Evolutionary conservation across 2,329 filamentous ascomycete genomes (phyloP).

Genomic region (Aspergillus sp.): DNA sequence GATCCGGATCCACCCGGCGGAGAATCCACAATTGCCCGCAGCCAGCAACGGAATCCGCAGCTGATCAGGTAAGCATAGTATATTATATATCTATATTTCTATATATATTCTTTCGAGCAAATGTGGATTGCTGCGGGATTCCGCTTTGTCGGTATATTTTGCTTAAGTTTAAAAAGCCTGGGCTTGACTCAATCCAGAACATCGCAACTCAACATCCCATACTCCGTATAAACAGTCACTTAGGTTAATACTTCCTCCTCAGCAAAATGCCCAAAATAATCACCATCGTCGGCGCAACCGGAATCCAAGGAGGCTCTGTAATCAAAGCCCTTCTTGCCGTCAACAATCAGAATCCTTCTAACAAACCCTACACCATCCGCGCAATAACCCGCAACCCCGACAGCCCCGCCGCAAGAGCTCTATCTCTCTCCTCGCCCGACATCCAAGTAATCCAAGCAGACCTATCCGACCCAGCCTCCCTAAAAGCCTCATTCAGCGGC

Average conservation of each 20-base stretch:
- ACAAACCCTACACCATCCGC: not conserved
- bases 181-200: rapidly evolving
- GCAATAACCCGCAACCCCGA: constrained; percentile 1
- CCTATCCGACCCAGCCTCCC: not conserved
- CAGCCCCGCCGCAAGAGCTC: not conserved
- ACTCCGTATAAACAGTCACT: too few relatives aligned
- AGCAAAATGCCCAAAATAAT: not conserved
- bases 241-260: too few relatives aligned
- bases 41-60: not conserved
- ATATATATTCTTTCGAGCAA: too few relatives aligned
- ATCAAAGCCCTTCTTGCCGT: not conserved
- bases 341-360: too few relatives aligned
- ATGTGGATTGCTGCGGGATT: too few relatives aligned
- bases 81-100: too few relatives aligned
- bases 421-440: not conserved
- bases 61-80: too few relatives aligned
- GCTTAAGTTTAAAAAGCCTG: not conserved
- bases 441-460: not conserved
- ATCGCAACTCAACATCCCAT: too few relatives aligned
- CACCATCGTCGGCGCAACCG: constrained; percentile 1
- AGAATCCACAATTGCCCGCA: constrained; percentile 3
- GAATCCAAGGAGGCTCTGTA: constrained; percentile 3
- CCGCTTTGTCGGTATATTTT: not conserved
- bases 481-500: not conserved
- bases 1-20: not conserved